Base-by-base conservation (phyloP, 371 early-diverging fungal genomes). In the Actinomortierella ambigua region DNA sequence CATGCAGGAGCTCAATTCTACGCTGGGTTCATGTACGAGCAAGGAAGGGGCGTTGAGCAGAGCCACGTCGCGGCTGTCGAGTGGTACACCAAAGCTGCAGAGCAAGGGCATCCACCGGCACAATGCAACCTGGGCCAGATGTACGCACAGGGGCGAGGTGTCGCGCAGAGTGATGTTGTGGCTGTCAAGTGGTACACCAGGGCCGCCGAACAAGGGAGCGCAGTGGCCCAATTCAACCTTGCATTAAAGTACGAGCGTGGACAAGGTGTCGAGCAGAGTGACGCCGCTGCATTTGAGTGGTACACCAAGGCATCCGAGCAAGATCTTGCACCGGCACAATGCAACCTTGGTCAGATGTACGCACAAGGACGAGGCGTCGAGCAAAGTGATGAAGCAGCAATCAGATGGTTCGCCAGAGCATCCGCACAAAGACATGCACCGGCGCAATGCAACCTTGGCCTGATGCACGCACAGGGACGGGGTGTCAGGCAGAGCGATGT, bases 391-490 rank as follows among this genome's bases (percentile, higher is more conserved):
- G 67, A 60, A 13, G 58, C 79, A 50, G 94, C 90, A 17, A 82
- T 88, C 23, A 79, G 85, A 53, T 95, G 93, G 93, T 95, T 92
- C 75, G 82, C 77, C 15, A 77, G 79, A 53, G 92, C 95, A 0
- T 92, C 93, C 0, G 65, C 80, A 0, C 93, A 93, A 65, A 91
- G 92, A 17, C 91, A 94, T 62, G 84, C 91, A n/a, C 69, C 92
- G 53, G 92, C 94, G 18, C 92, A 93, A 65, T 91, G 94, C 78
- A 93, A 93, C 59, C 81, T 93, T 8, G 96, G 93, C 1, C 91
- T 94, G 91, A 62, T 86, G 87, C 64, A 90, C 93, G 69, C 89
- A 91, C 54, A 95, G 94, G n/a, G 87, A 93, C 50, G 95, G 95
- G 27, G 78, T 87, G 0, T 65, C 75, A 7, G 82, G 80, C 61